Evolutionary conservation across 139 green algal genomes (phyloP).

Genomic region (Nannochloris sp.): DNA sequence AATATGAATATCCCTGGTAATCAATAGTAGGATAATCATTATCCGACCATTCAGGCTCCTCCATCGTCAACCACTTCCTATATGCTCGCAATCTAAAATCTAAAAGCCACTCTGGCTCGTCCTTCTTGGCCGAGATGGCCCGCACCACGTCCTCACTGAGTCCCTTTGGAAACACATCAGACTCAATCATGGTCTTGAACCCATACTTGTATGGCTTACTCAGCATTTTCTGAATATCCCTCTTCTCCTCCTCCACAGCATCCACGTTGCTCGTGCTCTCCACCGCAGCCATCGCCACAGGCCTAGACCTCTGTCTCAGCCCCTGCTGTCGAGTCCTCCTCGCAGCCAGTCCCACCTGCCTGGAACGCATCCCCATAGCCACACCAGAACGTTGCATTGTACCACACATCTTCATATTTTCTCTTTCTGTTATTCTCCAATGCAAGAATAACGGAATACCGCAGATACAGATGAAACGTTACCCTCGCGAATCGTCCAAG

Average conservation of each 20-base stretch:
- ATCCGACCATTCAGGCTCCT: conserved; percentile 31
- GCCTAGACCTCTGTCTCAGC: no score
- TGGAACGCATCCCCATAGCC: no score
- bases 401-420: no score
- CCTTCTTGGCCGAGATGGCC: conserved; percentile 94
- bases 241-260: conserved; percentile 41
- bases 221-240: conserved; percentile 56
- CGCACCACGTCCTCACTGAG: conserved; percentile 91
- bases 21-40: conserved; percentile 67
- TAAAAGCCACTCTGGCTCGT: conserved; percentile 98
- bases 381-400: no score
- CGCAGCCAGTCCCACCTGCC: no score
- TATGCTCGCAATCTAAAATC: conserved; percentile 93
- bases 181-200: conserved; percentile 93
- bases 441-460: no score
- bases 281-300: no score
- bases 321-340: no score
- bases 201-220: conserved; percentile 89
- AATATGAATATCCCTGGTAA: conserved; percentile 90
- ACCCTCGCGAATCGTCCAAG: no score
- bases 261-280: background rate
- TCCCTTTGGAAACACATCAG: conserved; percentile 71
- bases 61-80: conserved; percentile 94
- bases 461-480: no score
- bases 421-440: no score